Evolutionary conservation across 176 grass and related monocot species (phyloP), one percentile per base, ranked within the genome.

Genomic region (Lolium multiflorum): DNA sequence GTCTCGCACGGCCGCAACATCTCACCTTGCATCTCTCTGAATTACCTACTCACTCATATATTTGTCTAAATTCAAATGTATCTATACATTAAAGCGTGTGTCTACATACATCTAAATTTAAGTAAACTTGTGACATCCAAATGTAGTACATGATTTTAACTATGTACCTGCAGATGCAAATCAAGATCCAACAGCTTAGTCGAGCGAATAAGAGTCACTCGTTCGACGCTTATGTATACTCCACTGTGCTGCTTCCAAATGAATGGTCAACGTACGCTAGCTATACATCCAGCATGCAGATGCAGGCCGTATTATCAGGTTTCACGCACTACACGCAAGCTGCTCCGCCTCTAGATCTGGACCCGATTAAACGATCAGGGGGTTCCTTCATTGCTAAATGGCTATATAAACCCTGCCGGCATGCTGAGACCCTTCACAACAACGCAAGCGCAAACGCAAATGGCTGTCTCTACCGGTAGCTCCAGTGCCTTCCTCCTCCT

Each of bases 311-410:
- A 22, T 78, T 71, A 71, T 63, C 61, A 37, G 73, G 79, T 70
- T 38, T 65, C 41, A 63, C 18, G 37, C 35, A 82, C 43, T 51
- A 82, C 72, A 86, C 74, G 79, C 89, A 83, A 90, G 21, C 79
- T 46, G 61, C 61, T 15, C 50, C 7, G 88, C 79, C 88, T 82
- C 84, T 72, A 78, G 84, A 82, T 86, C 71, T 82, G 84, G 64
- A 70, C 89, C 64, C 8, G 10, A 43, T 70, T 43, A 74, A 75
- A 35, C 2, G 74, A 11, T 39, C 38, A 39, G 21, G 64, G 28
- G 28, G 26, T 55, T 50, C 26, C 0, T 44, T 25, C 16, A 48
- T 77, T 14, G 2, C 61, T 49, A 75, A 35, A 20, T 2, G 51
- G 18, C 88, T 86, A 90, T 82, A 90, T 86, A 90, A 71, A 38